Conservation (phyloP, 306 rosid species). For the Prunus campanulata region DNA sequence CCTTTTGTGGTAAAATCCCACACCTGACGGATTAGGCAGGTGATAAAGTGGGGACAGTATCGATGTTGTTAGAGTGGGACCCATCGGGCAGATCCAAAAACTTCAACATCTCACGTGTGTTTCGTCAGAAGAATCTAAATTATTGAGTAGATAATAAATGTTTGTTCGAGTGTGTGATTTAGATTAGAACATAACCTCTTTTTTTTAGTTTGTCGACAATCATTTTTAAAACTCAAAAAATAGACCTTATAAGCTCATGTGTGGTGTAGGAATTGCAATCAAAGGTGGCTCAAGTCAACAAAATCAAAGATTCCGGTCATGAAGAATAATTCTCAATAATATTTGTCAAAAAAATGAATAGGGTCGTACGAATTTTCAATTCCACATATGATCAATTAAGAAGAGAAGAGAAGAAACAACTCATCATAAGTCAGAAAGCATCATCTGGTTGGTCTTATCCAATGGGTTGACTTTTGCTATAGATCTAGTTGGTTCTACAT, state of each 20-base stretch:
- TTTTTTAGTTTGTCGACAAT: no score
- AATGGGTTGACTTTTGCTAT: neutral
- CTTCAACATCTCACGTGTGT: no score
- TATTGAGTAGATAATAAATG: no score
- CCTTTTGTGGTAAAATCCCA: no score
- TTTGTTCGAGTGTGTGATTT: no score
- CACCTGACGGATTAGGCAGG: no score
- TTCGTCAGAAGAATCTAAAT: no score
- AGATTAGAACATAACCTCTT: no score
- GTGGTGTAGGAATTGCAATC: neutral
- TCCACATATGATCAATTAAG: neutral
- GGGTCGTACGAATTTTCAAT: neutral
- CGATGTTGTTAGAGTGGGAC: no score
- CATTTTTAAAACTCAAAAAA: no score
- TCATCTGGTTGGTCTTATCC: neutral
- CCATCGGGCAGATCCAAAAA: no score
- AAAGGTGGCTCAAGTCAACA: neutral
- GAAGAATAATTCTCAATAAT: neutral
- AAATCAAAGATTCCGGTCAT: neutral
- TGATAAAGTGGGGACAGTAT: no score
- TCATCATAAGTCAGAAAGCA: neutral
- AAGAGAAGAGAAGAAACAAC: neutral
- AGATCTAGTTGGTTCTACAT: neutral
- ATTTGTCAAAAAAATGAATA: neutral
- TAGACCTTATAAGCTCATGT: neutral